Conservation (phyloP, 441 rosid genomes). For the Pelargonium myrrhifolium region DNA sequence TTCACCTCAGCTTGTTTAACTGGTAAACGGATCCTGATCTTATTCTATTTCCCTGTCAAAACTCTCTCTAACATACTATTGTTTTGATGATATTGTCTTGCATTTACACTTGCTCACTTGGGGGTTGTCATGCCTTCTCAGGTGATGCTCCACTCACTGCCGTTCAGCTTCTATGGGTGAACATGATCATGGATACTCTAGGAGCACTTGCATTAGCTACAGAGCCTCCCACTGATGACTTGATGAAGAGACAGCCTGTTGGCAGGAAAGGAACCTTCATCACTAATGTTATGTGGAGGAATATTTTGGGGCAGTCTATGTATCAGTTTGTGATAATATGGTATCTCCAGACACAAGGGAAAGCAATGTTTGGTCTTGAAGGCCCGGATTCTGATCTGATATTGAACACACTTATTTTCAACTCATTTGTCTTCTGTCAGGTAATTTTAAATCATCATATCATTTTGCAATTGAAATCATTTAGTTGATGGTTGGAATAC, state of each 20-base stretch:
- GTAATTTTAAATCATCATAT: constrained; percentile 23
- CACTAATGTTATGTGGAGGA: constrained; percentile 52
- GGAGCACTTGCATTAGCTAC: constrained; percentile 56
- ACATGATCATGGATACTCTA: constrained; percentile 58
- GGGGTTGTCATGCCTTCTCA: constrained; percentile 12
- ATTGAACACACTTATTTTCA: constrained; percentile 54
- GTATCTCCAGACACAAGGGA: constrained; percentile 41
- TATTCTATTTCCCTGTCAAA: neutral
- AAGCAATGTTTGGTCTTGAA: constrained; percentile 26
- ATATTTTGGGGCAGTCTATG: constrained; percentile 43
- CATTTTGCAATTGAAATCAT: neutral
- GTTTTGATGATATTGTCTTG: neutral
- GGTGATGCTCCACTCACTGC: constrained; percentile 51
- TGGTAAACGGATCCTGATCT: constrained; percentile 25
- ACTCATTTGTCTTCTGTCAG: constrained; percentile 52
- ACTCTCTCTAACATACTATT: neutral
- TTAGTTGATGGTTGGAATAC: neutral
- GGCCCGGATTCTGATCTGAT: constrained; percentile 40
- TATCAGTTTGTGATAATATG: constrained; percentile 42
- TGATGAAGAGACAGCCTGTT: constrained; percentile 44
- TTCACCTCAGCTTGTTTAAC: constrained; percentile 59
- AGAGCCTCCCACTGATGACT: constrained; percentile 43
- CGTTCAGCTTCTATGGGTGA: constrained; percentile 51
- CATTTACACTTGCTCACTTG: neutral
- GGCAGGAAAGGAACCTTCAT: constrained; percentile 53